Evolutionary conservation across 805 yeast species (phyloP).

Genomic region (Yarrowia osloensis): DNA sequence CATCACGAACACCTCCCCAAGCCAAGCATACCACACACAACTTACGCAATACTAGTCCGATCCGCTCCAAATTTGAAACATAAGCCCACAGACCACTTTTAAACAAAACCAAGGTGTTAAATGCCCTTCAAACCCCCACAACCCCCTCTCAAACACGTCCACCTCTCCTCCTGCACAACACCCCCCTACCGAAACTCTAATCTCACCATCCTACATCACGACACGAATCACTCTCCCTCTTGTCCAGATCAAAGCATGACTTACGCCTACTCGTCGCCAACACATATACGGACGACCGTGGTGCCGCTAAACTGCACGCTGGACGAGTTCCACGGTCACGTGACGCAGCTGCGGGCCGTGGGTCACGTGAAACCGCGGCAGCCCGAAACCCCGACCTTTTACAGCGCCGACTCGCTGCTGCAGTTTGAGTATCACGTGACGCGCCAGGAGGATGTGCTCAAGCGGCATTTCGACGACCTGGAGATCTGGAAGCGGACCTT

Average conservation of each 20-base stretch:
- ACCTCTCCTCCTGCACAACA: background rate
- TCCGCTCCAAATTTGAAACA: background rate
- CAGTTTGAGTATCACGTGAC: constrained; percentile 4
- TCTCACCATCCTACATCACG: background rate
- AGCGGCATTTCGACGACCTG: constrained; percentile 62
- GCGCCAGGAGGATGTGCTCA: constrained; percentile 16
- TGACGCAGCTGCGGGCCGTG: background rate
- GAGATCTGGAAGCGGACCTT: constrained; percentile 86
- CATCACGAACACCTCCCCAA: background rate
- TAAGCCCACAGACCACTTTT: too few relatives aligned
- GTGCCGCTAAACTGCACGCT: constrained; percentile 6
- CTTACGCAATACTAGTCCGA: background rate
- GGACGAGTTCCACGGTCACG: constrained; percentile 4
- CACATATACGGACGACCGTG: constrained; percentile 1
- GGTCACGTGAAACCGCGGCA: constrained; percentile 12
- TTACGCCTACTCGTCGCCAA: constrained; percentile 14
- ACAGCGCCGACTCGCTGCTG: background rate
- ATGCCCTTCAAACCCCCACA: too few relatives aligned
- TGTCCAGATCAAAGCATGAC: background rate
- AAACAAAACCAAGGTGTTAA: too few relatives aligned
- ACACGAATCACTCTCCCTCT: background rate
- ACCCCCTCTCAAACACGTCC: background rate
- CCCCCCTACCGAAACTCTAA: background rate
- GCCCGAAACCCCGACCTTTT: constrained; percentile 8
- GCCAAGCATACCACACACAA: background rate